Base-by-base conservation (phyloP, 164 flowering plant genomes). In the Vitis rupestris region DNA sequence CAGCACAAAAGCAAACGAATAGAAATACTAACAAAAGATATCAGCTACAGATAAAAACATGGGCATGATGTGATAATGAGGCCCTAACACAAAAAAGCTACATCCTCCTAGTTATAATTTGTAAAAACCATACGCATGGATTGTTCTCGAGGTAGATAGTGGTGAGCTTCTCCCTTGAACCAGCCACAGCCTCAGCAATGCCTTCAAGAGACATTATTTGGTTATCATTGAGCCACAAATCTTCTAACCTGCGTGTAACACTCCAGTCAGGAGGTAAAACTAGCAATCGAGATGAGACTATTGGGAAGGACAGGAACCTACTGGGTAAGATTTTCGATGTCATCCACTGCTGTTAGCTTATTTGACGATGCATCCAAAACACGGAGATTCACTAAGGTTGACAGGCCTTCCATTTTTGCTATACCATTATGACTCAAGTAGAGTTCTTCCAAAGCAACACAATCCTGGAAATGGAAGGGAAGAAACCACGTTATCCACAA, bases 401-500 rank as follows among this genome's bases (percentile, higher is more conserved):
- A 86, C 65, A 92, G 70, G 63, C 98, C 98, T 80, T 93, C 99
- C 97, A 91, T 93, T 79, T 88, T 87, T 48, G 85, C 62, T 61
- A 96, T 93, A 64, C 99, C 99, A 87, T 95, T 95, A 79, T 95
- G 99, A 83, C 99, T 95, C 89, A 95, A 72, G 78, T 96, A 93
- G 12, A 93, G 78, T 80, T 96, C 99, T 78, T 93, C 99, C 52
- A 96, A 72, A 62, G 97, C 90, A 78, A 89, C 74, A 74, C 99
- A 96, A 31, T 86, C 97, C 99, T 93, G 81, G 10, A 70, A 61
- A 66, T 48, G 15, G 47, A 12, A 54, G 49, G 47, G 37, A 29
- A 61, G 6, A 29, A 62, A 49, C 13, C 63, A 44, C 59, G 1
- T 30, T 59, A 50, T 65, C 58, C 58, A 23, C 29, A 65, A 50